Conservation (phyloP, 192 early-diverging fungal genomes). For the Bifiguratus adelaidae region DNA sequence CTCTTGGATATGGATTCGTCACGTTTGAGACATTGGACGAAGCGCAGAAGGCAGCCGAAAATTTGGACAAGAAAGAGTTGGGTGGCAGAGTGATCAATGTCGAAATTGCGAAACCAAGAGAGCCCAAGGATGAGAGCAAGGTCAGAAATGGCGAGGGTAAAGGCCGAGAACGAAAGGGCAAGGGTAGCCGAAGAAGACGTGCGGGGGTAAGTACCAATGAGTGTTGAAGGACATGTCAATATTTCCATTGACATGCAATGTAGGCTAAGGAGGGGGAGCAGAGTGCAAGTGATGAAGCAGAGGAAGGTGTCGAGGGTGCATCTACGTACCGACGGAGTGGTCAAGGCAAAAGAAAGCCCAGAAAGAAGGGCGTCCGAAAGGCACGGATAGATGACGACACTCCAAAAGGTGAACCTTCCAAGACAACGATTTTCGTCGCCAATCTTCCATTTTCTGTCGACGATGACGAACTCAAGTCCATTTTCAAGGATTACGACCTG, state of each 20-base stretch:
- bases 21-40: constrained; percentile 63
- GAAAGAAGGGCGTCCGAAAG: constrained; percentile 10
- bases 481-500: constrained; percentile 74
- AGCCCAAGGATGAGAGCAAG: not conserved
- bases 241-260: too few species aligned
- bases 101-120: constrained; percentile 69
- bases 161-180: constrained; percentile 12
- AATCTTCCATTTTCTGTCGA: constrained; percentile 68
- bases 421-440: constrained; percentile 68
- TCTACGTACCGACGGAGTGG: constrained; percentile 7
- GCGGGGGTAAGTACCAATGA: not conserved
- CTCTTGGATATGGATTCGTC: constrained; percentile 93
- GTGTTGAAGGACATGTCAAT: too few species aligned
- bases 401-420: constrained; percentile 40
- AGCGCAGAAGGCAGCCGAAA: constrained; percentile 58
- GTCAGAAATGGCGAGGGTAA: constrained; percentile 19
- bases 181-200: not conserved
- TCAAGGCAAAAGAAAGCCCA: constrained; percentile 7
- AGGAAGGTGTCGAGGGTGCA: constrained; percentile 8
- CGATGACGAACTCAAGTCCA: constrained; percentile 53
- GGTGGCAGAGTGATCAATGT: constrained; percentile 87
- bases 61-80: constrained; percentile 73
- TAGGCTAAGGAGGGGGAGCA: constrained; percentile 4
- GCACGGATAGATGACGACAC: constrained; percentile 9
- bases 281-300: constrained; percentile 6